Conservation (phyloP, 352 stramenopile genomes). For the Phytophthora pluvialis region DNA sequence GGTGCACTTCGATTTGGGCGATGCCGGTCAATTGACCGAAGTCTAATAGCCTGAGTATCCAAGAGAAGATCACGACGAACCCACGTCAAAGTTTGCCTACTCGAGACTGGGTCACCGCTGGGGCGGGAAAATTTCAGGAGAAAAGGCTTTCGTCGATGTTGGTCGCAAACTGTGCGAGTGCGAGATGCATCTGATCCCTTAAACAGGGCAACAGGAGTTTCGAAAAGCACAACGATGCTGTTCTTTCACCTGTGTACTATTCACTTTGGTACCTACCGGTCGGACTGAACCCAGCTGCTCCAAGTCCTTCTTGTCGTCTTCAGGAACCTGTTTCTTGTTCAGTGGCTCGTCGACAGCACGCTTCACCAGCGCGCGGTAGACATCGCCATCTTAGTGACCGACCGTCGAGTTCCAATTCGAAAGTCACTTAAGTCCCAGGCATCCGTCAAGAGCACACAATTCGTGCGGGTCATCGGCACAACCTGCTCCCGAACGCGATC, state of each 20-base stretch:
- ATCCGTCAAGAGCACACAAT: conserved; percentile 54
- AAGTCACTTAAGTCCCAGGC: conserved; percentile 66
- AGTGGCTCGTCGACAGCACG: conserved; percentile 52
- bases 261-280: conserved; percentile 7
- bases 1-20: no score
- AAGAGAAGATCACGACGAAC: no score
- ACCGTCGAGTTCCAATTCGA: conserved; percentile 75
- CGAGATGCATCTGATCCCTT: no score
- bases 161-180: no score
- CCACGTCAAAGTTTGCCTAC: no score
- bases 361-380: conserved; percentile 61
- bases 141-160: no score
- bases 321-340: conserved; percentile 53
- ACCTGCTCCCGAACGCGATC: conserved; percentile 45
- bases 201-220: no score
- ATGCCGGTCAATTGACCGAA: no score
- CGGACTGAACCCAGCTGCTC: conserved; percentile 39
- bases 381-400: conserved; percentile 61
- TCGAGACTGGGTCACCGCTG: no score
- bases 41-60: no score
- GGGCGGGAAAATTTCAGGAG: no score
- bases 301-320: conserved; percentile 52
- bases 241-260: not conserved
- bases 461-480: conserved; percentile 47
- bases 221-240: no score